A percentile compares a stretch with the other conserved stretches of the same genome.
Evolutionary conservation across 23 red algal species (phyloP).

Genomic region (Gracilaria domingensis): DNA sequence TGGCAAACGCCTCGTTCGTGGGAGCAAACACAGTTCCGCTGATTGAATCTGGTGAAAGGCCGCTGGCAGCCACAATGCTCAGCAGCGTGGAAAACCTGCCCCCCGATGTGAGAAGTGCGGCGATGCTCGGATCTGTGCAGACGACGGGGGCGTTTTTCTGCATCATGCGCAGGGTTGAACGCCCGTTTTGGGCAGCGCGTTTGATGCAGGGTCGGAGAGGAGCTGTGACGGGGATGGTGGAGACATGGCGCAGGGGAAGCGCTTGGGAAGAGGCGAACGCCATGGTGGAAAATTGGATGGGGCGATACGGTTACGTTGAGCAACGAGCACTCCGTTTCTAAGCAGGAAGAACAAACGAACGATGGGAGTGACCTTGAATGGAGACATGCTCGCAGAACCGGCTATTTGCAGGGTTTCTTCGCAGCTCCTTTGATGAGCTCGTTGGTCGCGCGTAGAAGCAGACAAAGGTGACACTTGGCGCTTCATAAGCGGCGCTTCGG

Average conservation of each 20-base stretch:
- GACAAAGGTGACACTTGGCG: background rate
- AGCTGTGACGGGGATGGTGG: background rate
- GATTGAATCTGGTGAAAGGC: background rate
- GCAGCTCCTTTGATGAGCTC: background rate
- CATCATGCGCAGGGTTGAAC: slow-evolving; percentile 10
- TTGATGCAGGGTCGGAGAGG: background rate
- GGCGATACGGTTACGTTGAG: too few relatives aligned
- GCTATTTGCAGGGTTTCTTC: background rate
- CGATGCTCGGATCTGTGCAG: slow-evolving; percentile 35
- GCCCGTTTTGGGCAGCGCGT: background rate
- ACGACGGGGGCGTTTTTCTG: slow-evolving; percentile 27
- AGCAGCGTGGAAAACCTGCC: slow-evolving; percentile 36
- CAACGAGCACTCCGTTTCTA: too few relatives aligned
- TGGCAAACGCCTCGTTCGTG: slow-evolving; percentile 54
- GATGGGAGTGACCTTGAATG: background rate
- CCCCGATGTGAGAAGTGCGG: slow-evolving; percentile 9
- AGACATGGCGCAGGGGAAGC: background rate
- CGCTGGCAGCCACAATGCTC: background rate
- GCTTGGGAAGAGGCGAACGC: slow-evolving; percentile 35
- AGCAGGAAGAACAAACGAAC: too few relatives aligned
- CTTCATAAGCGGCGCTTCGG: background rate
- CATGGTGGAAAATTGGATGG: too few relatives aligned
- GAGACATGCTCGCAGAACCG: background rate
- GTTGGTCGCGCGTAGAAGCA: background rate
- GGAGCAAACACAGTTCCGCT: slow-evolving; percentile 67